Base-by-base conservation (phyloP, 805 yeast species). In the Kuraishia capsulata region DNA sequence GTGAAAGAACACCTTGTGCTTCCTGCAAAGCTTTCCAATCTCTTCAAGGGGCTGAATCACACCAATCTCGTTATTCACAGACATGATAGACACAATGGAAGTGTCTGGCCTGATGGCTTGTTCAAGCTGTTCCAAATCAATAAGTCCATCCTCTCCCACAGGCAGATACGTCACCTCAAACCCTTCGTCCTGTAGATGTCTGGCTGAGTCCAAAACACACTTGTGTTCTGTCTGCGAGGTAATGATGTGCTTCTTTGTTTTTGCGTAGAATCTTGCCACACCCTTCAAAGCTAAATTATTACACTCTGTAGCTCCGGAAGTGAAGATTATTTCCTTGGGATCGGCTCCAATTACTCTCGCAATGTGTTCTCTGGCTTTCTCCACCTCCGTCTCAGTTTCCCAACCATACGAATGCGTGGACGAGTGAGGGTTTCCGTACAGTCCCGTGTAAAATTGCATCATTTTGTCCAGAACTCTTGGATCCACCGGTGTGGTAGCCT, bases 161-260 rank as follows among this genome's bases (percentile, higher is more conserved):
- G 89, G 88, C 48, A 92, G 71, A 57, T 88, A 92, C 2, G 98
- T 92, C 30, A 92, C 90, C 11, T 92, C 97, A 52, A 84, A 90
- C 0, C 97, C 98, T 57, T 92, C 97, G 59, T 88, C 96, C 57
- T 88, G 95, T 69, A 92, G 66, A 53, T 85, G 85, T 53, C 98
- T 78, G 48, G 95, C 89, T 10, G 97, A 86, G 59, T 92, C 98
- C 60, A 92, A 67, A n/a, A 92, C 96, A 71, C 99, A 92, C 67
- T 92, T 92, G 65, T 92, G 99, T 63, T 92, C 99, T 2, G 97
- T 92, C 61, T 88, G 95, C 2, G 95, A 78, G 19, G 99, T 92
- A 57, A 92, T 89, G 50, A 92, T 82, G 61, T 92, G 99, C 54
- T 78, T 82, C 67, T 90, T 92, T 31, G 90, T 81, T 53, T 82